Evolutionary conservation across 352 stramenopile species (phyloP).

Genomic region (Halophytophthora batemanensis): DNA sequence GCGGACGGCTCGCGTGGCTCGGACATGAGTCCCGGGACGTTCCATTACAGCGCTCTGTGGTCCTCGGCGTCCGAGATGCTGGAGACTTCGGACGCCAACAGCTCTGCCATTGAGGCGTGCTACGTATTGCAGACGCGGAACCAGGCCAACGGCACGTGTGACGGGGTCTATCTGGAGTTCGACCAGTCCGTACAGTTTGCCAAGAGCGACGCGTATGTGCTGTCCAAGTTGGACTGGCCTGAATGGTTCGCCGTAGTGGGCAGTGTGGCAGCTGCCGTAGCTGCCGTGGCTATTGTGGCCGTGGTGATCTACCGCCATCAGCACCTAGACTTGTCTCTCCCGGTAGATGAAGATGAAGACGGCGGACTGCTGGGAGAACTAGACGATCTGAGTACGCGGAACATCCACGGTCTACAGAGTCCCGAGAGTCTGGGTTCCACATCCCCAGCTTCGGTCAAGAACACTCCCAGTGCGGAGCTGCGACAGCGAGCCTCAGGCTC

Average conservation of each 20-base stretch:
- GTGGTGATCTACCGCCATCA: conserved; percentile 50
- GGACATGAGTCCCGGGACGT: conserved; percentile 64
- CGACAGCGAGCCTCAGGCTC: conserved; percentile 21
- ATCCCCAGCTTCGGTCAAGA: conserved; percentile 13
- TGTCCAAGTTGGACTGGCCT: conserved; percentile 50
- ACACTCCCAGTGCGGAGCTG: conserved; percentile 13
- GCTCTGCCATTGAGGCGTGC: conserved; percentile 44
- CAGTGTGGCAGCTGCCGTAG: conserved; percentile 50
- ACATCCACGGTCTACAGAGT: conserved; percentile 4
- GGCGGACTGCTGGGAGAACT: conserved; percentile 35
- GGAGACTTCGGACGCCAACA: conserved; percentile 28
- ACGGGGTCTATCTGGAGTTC: conserved; percentile 67
- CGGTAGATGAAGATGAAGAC: conserved; percentile 21
- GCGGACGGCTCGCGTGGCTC: conserved; percentile 63
- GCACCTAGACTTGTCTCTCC: conserved; percentile 18
- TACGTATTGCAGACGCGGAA: conserved; percentile 76
- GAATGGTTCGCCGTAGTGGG: conserved; percentile 55
- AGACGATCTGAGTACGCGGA: conserved; percentile 18
- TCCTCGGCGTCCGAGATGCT: conserved; percentile 18
- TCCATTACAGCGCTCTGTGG: conserved; percentile 51
- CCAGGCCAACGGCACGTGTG: conserved; percentile 50
- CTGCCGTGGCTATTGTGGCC: conserved; percentile 39
- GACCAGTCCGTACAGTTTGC: conserved; percentile 55
- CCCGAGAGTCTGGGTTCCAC: conserved; percentile 15
- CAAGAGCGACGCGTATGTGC: conserved; percentile 54